These are phyloP conservation scores for Aspergillus melleus DNA, from an alignment of 2,329 filamentous ascomycete genomes.

Conservation along the genomic window DNA sequence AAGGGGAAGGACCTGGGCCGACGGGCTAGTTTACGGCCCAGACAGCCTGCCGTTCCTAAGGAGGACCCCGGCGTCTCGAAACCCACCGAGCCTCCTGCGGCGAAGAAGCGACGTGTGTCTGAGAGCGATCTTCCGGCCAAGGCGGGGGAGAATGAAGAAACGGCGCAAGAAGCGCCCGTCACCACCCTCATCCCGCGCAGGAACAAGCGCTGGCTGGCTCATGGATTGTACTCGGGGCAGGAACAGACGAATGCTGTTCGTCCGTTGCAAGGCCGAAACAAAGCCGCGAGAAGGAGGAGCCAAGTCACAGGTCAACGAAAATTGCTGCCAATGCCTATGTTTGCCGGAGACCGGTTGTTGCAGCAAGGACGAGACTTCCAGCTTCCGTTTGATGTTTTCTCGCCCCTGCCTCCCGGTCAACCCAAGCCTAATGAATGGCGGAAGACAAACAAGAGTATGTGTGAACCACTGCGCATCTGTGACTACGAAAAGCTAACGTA, in stretches of 20 bases:
- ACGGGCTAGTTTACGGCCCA: constrained; percentile 59
- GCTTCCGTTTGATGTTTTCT: constrained; percentile 86
- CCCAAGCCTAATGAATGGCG: constrained; percentile 92
- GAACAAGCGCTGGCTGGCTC: constrained; percentile 74
- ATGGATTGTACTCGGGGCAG: constrained; percentile 87
- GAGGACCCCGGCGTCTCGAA: constrained; percentile 20
- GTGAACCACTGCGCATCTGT: background rate
- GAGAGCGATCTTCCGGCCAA: constrained; percentile 33
- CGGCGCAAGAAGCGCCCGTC: constrained; percentile 23
- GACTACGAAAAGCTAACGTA: constrained; percentile 29
- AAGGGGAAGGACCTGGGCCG: constrained; percentile 57
- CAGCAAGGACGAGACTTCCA: constrained; percentile 78
- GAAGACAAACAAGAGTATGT: constrained; percentile 85
- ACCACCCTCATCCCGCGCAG: constrained; percentile 28
- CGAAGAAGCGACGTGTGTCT: constrained; percentile 46
- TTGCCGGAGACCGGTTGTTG: constrained; percentile 69
- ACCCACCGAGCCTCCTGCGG: constrained; percentile 29
- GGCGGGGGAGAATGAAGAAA: constrained; percentile 18
- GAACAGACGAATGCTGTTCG: constrained; percentile 51
- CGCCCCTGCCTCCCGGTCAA: constrained; percentile 79
- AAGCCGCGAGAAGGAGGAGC: constrained; percentile 35
- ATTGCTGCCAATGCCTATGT: constrained; percentile 74
- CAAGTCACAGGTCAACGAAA: constrained; percentile 35
- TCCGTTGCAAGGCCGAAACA: constrained; percentile 51
- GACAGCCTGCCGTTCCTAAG: constrained; percentile 32